Evolutionary conservation across 2,329 filamentous ascomycete genomes (phyloP).

Genomic region (Penicillium decumbens): DNA sequence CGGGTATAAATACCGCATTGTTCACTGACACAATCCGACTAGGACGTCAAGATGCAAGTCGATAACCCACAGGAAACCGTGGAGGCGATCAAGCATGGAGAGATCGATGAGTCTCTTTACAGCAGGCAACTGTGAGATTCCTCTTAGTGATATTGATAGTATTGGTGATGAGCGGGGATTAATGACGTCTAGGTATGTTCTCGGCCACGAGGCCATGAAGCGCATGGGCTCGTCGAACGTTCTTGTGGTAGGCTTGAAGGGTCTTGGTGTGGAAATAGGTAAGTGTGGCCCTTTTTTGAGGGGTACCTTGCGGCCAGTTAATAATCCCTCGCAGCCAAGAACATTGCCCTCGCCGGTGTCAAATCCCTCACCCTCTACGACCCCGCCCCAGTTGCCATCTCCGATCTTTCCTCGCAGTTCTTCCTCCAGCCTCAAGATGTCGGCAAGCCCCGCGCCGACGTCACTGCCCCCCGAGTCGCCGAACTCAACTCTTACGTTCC

Average conservation of each 20-base stretch:
- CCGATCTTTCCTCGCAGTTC: conserved; percentile 94
- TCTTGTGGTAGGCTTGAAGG: conserved; percentile 84
- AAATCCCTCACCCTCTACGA: conserved; percentile 95
- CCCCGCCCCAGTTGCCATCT: conserved; percentile 73
- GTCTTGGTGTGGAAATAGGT: conserved; percentile 87
- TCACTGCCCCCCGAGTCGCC: conserved; percentile 81
- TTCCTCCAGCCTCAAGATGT: conserved; percentile 86
- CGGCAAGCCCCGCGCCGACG: conserved; percentile 81
- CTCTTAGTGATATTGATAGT: not conserved
- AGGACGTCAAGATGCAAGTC: conserved; percentile 59
- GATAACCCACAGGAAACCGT: conserved; percentile 55
- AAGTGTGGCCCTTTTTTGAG: conserved; percentile 17
- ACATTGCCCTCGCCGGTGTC: conserved; percentile 94
- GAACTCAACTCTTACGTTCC: conserved; percentile 97
- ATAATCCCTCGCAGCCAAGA: conserved; percentile 67
- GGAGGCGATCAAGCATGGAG: conserved; percentile 59
- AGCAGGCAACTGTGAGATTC: conserved; percentile 55
- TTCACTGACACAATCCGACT: conserved; percentile 10
- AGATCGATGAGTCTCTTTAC: conserved; percentile 65
- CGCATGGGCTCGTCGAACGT: conserved; percentile 96
- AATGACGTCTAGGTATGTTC: conserved; percentile 51
- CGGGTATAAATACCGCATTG: conserved; percentile 3
- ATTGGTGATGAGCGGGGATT: not conserved
- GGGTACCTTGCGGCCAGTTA: not conserved
- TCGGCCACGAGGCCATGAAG: conserved; percentile 87